Base-by-base conservation (phyloP, 768 basidiomycete genomes). In the Termitomyces eurrhizus region DNA sequence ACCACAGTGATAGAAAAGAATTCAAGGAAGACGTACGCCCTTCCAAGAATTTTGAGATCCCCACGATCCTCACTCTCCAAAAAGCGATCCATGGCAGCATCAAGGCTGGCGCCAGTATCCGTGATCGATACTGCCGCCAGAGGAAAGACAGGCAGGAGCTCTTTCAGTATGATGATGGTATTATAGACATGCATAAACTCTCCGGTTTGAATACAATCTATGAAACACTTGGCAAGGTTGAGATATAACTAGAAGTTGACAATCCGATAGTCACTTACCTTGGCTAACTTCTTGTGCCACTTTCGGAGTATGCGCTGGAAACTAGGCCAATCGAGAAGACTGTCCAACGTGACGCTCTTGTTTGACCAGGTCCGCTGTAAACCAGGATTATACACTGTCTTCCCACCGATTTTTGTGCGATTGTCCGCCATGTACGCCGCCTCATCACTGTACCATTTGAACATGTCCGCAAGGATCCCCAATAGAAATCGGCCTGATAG, bases 151-250 rank as follows among this genome's bases (percentile, higher is more conserved):
- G 92, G 88, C 35, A 95, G 80, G 24, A 98, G 85, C 71, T 97
- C 93, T 68, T 95, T 93, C 64, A 97, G 79, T 33, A 99, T 88
- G 42, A 95, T 85, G 73, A 98, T 91, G n/a, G 93, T 83, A 69
- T 99, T 99, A 73, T 96, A 95, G 57, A 98, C 92, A 67, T 94
- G 94, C 91, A 98, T 96, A 72, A 95, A 98, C 68, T 95, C 95
- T 53, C 84, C 85, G 2, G 94, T 89, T 67, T 88, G 83, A 62
- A 98, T 88, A 69, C 90, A 94, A 36, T 86, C 88, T 21, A 81
- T 77, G 65, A 98, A 85, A 58, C 85, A 86, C 95, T 95, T 67
- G 21, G 37, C 42, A 44, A 39, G 35, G 33, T 11, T 60, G 41
- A 62, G 41, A 54, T 55, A 12, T 32, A 57, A 4, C n/a, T 32